Evolutionary conservation across 139 green algal genomes (phyloP), one percentile per base, ranked within the genome.

Genomic region (Asterochloris erici): DNA sequence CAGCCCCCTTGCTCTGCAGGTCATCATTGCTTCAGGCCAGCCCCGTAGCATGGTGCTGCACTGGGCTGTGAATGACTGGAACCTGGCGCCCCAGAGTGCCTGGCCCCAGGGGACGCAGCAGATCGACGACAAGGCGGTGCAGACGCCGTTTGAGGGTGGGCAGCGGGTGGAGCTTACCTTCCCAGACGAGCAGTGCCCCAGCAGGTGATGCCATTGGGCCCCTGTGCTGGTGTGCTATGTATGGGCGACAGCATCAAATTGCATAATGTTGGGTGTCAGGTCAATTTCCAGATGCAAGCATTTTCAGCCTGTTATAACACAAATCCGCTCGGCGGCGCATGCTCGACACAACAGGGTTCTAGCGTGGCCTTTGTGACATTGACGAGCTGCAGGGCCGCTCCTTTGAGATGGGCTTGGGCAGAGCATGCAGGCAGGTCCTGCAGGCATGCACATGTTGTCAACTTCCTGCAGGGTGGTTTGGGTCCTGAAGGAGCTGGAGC

Each of bases 61-160:
- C 85, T 97, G 94, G 94, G 92, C 82, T 0, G 71, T 93, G 13
- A 90, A 97, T 75, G 91, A 95, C 78, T 97, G 94, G 94, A n/a
- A 79, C 10, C 83, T 88, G 63, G 86, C 91, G 9, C 61, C 88
- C 1, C 70, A 88, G 64, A 84, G 69, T 23, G 66, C 19, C 23
- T 75, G 77, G 73, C 90, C 89, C 0, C 19, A 74, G 26, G 77
- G 77, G 62, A 73, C 63, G 26, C 62, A 78, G 78, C 79, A 84
- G 29, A 79, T 87, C 0, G 85, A 87, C 66, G 87, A 93, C 75
- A 90, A 90, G 81, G 92, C 91, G 16, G 88, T 93, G 64, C 90
- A 94, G 78, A 95, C 91, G 9, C 77, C 82, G 12, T 89, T 95
- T 69, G 71, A n/a, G 0, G 71, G 83, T 14, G 88, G 86, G 69